A percentile compares a stretch with the other conserved stretches of the same genome.
These are phyloP conservation scores for Sporothrix mexicana DNA, from an alignment of 2,329 filamentous ascomycete species.

Conservation along the genomic window DNA sequence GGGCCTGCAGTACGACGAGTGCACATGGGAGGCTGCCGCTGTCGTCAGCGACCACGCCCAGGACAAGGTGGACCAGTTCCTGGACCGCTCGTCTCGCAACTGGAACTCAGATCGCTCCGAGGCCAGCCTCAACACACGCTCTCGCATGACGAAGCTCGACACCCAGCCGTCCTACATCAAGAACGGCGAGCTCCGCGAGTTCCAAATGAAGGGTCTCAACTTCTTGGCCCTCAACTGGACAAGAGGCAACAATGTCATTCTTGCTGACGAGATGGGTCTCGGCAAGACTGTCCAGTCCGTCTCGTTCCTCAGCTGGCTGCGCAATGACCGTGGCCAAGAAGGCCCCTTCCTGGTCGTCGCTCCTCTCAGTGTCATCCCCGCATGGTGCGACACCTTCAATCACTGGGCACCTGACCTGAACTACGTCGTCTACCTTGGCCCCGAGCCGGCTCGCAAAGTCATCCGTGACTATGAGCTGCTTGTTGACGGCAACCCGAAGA, in stretches of 20 bases:
- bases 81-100: constrained; percentile 80
- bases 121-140: constrained; percentile 74
- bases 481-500: constrained; percentile 81
- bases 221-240: constrained; percentile 97
- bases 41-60: constrained; percentile 77
- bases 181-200: constrained; percentile 83
- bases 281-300: constrained; percentile 99
- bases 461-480: constrained; percentile 91
- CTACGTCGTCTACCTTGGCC: constrained; percentile 95
- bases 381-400: constrained; percentile 98
- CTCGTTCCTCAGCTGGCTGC: constrained; percentile 94
- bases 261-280: constrained; percentile 98
- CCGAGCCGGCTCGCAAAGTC: constrained; percentile 81
- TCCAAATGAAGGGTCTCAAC: constrained; percentile 92
- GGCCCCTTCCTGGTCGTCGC: constrained; percentile 98
- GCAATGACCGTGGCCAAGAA: constrained; percentile 86
- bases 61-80: constrained; percentile 86
- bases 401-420: constrained; percentile 95
- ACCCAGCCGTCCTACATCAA: constrained; percentile 85
- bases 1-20: constrained; percentile 88
- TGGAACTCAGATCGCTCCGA: constrained; percentile 82
- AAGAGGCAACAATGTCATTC: constrained; percentile 89
- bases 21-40: constrained; percentile 86
- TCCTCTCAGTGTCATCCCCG: constrained; percentile 93
- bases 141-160: constrained; percentile 73